Evolutionary conservation across 176 grass and related monocot genomes (phyloP), one percentile per base, ranked within the genome.

Genomic region (Zoysia japonica): DNA sequence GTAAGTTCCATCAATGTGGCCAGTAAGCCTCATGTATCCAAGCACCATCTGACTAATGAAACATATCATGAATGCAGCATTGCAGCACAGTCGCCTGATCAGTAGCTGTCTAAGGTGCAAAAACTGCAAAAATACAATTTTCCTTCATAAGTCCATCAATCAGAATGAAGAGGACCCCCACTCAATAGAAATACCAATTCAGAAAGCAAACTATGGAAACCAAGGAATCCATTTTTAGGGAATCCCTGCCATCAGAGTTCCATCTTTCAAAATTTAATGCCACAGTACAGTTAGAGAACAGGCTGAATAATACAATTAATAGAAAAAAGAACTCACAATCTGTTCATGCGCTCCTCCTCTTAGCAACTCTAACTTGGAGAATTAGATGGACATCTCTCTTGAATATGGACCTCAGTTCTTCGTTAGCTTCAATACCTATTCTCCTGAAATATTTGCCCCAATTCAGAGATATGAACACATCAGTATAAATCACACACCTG

Each of bases 371-470:
- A 87, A 98, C 95, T 93, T 91, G 88, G 43, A 98, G 92, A 55
- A 98, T 98, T 47, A 98, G 92, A 98, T 98, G 95, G 54, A 94
- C 92, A 12, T 94, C 78, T 87, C 82, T 92, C 75, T 93, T 98
- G 72, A 94, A 94, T 92, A 98, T 91, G 77, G 92, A 92, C 78
- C 90, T 89, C 78, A 98, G 83, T 77, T 98, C 92, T 92, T 92
- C 80, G 49, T 98, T 98, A 54, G 95, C 95, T 82, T 98, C 95
- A 61, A 94, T 94, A 56, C 95, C 92, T 39, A 98, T 98, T 94
- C 92, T 94, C 92, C 95, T 98, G 76, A 64, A 83, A 80, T 19
- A 62, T 65, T 71, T 71, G 52, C 60, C 42, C 48, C 7, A 52
- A 45, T 70, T 70, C 36, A 77, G 55, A 50, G 43, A 68, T 46